These are phyloP conservation scores for Pleurotus citrinopileatus DNA, from an alignment of 768 basidiomycete genomes.

Conservation along the genomic window DNA sequence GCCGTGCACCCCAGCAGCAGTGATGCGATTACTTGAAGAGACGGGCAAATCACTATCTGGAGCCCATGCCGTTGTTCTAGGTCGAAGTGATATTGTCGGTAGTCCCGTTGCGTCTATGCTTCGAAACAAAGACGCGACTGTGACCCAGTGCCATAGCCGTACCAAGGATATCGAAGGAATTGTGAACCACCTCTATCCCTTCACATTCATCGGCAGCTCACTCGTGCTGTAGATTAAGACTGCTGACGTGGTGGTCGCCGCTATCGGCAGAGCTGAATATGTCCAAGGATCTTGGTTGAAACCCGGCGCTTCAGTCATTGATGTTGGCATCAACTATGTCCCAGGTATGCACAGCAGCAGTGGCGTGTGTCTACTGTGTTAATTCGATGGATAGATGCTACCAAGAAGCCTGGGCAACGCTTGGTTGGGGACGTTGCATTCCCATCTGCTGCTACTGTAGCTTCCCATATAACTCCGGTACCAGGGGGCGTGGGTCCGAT, in stretches of 20 bases:
- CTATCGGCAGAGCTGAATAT: conserved; percentile 91
- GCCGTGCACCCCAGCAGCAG: conserved; percentile 94
- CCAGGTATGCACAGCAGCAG: conserved; percentile 72
- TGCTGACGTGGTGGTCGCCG: conserved; percentile 93
- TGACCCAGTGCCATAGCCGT: conserved; percentile 95
- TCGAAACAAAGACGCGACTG: conserved; percentile 87
- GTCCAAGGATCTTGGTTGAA: conserved; percentile 95
- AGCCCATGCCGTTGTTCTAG: conserved; percentile 86
- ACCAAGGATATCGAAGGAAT: conserved; percentile 80
- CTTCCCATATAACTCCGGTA: conserved; percentile 93
- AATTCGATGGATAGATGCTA: conserved; percentile 50
- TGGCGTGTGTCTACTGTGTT: conserved; percentile 2
- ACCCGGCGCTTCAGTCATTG: conserved; percentile 91
- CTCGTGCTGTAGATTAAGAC: conserved; percentile 56
- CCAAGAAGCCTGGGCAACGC: conserved; percentile 93
- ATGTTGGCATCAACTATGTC: conserved; percentile 97
- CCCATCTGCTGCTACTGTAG: conserved; percentile 67
- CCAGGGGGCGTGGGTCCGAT: conserved; percentile 99
- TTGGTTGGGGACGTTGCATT: conserved; percentile 96
- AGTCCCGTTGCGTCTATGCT: conserved; percentile 92
- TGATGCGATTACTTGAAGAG: conserved; percentile 85
- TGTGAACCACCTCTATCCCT: conserved; percentile 40
- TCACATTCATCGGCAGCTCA: neutral
- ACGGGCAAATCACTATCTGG: conserved; percentile 80
- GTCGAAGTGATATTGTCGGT: conserved; percentile 97